Percentiles rank a stretch among this genome's conserved stretches.
phyloP scores from a whole-genome alignment of 306 rosid genomes.

The Boehmeria nivea region DNA sequence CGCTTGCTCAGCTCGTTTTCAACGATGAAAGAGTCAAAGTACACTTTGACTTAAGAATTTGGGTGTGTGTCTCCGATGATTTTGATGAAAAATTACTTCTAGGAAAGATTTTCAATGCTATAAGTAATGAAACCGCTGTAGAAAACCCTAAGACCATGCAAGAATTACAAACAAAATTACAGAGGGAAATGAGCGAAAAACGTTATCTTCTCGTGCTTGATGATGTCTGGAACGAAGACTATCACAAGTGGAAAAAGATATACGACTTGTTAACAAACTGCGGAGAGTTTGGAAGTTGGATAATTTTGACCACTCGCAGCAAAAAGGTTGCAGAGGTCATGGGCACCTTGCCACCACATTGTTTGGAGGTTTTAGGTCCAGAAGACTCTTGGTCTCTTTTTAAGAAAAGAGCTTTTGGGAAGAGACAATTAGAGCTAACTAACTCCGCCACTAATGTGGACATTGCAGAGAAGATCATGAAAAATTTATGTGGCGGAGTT shows the following conservation, averaged over 20 bases:
- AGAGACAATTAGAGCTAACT: not conserved
- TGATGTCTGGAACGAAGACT: not conserved
- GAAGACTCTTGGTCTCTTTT: not conserved
- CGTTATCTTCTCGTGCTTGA: not conserved
- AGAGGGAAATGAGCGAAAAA: not conserved
- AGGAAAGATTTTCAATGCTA: not conserved
- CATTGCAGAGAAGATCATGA: not conserved
- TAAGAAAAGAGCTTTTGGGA: not conserved
- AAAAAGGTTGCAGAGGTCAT: not conserved
- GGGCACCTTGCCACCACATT: not conserved
- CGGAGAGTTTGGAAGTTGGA: not conserved
- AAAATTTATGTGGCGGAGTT: not conserved
- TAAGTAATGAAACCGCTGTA: rapidly evolving
- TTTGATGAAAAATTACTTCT: not conserved
- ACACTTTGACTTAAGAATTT: not conserved
- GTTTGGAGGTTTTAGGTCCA: not conserved
- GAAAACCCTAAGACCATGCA: not conserved
- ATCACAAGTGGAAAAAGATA: not conserved
- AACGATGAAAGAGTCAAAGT: not conserved
- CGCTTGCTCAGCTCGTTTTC: not conserved
- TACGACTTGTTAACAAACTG: too few relatives aligned
- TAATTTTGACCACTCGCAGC: not conserved
- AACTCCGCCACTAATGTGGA: too few relatives aligned
- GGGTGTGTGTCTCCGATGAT: not conserved
- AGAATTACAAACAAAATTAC: not conserved